These are phyloP conservation scores for Dichomitus squalens DNA, from an alignment of 1,284 basidiomycete genomes.

Conservation along the genomic window DNA sequence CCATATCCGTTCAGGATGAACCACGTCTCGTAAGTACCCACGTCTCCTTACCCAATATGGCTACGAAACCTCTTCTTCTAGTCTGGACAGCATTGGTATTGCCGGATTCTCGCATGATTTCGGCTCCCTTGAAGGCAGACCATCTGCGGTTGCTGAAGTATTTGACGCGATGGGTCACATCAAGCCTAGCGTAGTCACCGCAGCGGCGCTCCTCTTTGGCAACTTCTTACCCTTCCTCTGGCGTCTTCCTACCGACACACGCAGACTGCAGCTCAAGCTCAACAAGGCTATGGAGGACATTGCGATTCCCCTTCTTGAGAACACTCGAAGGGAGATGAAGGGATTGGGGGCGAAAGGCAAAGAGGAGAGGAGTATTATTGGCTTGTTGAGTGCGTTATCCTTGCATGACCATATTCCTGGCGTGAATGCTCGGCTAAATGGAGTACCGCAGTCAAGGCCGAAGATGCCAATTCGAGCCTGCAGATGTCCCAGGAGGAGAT, in stretches of 20 bases:
- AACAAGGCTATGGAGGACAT: constrained; percentile 46
- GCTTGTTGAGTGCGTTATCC: constrained; percentile 46
- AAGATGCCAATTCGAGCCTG: constrained; percentile 41
- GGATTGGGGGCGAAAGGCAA: constrained; percentile 30
- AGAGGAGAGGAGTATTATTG: constrained; percentile 57
- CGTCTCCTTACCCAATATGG: not conserved
- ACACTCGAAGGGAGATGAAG: constrained; percentile 43
- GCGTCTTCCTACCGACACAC: constrained; percentile 45
- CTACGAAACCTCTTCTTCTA: constrained; percentile 22
- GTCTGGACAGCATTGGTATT: constrained; percentile 61
- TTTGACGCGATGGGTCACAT: constrained; percentile 45
- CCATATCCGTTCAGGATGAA: constrained; percentile 46
- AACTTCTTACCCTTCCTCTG: constrained; percentile 46
- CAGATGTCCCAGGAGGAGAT: constrained; percentile 70
- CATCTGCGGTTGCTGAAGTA: constrained; percentile 44
- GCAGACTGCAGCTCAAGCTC: constrained; percentile 38
- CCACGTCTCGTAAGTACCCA: constrained; percentile 42
- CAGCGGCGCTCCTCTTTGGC: constrained; percentile 43
- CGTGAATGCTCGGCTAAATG: not conserved
- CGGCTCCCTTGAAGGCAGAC: constrained; percentile 50
- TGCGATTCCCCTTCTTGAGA: constrained; percentile 47
- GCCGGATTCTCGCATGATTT: constrained; percentile 62
- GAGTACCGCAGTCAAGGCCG: constrained; percentile 49
- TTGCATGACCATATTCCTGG: not conserved
- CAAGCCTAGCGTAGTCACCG: constrained; percentile 27